Percentiles rank a stretch among this genome's conserved stretches.
These are phyloP conservation scores for Ceratocystis colombiana DNA, from an alignment of 2,329 filamentous ascomycete species.

Conservation along the genomic window DNA sequence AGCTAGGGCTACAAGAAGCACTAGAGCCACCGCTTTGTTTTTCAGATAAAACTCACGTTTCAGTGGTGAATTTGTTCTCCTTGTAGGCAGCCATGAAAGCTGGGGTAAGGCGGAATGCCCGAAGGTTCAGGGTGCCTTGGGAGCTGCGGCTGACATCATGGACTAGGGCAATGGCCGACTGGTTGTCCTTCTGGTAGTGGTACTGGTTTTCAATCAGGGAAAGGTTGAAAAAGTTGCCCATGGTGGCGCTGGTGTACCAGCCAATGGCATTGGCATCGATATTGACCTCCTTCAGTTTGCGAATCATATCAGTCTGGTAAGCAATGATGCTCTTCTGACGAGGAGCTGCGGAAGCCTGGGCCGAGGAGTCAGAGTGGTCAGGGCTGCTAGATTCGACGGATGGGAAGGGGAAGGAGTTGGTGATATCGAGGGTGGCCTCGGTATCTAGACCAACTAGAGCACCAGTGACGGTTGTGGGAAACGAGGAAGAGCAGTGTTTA, in stretches of 20 bases:
- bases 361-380: conserved; percentile 64
- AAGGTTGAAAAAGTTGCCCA: conserved; percentile 95
- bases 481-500: conserved; percentile 81
- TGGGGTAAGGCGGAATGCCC: conserved; percentile 82
- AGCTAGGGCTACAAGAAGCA: background rate
- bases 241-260: conserved; percentile 97
- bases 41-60: conserved; percentile 53
- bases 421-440: conserved; percentile 72
- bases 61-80: conserved; percentile 94
- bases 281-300: conserved; percentile 91
- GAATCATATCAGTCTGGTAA: conserved; percentile 96
- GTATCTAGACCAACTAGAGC: conserved; percentile 89
- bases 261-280: conserved; percentile 96
- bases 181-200: conserved; percentile 94
- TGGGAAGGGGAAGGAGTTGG: conserved; percentile 91
- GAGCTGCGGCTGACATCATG: conserved; percentile 94
- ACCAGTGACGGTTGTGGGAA: conserved; percentile 82
- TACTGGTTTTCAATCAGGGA: conserved; percentile 97
- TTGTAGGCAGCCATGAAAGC: conserved; percentile 86
- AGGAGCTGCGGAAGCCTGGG: conserved; percentile 75
- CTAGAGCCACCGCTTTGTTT: background rate
- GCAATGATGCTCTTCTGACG: conserved; percentile 78
- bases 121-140: conserved; percentile 78
- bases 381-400: conserved; percentile 60
- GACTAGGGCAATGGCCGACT: conserved; percentile 76